These are phyloP conservation scores for Canna indica DNA, from an alignment of 176 grass and related monocot genomes.

Conservation along the genomic window DNA sequence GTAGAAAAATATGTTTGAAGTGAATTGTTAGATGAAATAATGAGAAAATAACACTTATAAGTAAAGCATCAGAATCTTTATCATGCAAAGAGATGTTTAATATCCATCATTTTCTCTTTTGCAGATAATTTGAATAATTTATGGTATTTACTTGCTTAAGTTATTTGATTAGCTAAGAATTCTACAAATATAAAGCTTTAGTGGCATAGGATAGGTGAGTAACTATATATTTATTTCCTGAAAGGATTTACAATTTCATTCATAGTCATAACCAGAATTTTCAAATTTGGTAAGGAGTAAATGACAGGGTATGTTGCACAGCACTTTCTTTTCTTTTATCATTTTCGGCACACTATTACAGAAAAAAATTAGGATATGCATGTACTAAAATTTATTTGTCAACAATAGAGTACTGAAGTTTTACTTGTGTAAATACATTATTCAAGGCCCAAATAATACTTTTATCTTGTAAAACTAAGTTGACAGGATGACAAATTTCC, in stretches of 20 bases:
- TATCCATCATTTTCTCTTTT: not conserved
- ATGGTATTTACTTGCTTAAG: not conserved
- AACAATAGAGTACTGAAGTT: too few relatives aligned
- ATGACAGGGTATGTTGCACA: too few relatives aligned
- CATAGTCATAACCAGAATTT: not conserved
- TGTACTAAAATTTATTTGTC: too few relatives aligned
- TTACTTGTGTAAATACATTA: too few relatives aligned
- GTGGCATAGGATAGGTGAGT: not conserved
- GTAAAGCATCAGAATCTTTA: not conserved
- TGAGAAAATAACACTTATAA: not conserved
- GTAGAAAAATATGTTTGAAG: slow-evolving; percentile 28
- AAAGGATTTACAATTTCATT: not conserved
- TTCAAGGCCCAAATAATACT: too few relatives aligned
- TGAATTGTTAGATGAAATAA: not conserved
- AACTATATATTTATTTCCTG: not conserved
- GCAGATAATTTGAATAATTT: not conserved
- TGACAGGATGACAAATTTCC: too few relatives aligned
- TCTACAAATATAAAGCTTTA: not conserved
- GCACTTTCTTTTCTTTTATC: too few relatives aligned
- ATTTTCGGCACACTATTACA: too few relatives aligned
- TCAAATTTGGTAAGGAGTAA: not conserved
- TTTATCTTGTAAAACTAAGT: too few relatives aligned
- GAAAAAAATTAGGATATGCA: too few relatives aligned
- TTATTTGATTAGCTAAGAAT: not conserved
- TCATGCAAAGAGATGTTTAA: not conserved